Evolutionary conservation across 1,284 basidiomycete species (phyloP).

Genomic region (Cutaneotrichosporon mucoides): DNA sequence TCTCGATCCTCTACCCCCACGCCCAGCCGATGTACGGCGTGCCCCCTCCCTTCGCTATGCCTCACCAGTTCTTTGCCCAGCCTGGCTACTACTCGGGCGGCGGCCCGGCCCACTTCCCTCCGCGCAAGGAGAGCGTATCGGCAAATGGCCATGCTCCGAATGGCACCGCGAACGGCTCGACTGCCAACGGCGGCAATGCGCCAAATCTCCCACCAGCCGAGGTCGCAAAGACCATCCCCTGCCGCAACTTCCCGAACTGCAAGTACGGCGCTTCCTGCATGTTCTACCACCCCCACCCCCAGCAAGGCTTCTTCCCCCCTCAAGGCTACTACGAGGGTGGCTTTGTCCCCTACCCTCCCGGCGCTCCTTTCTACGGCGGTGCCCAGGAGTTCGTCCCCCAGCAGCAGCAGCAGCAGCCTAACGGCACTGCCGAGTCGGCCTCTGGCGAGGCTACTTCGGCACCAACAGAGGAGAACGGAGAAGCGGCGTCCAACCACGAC

Average conservation of each 20-base stretch:
- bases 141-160: constrained; percentile 4
- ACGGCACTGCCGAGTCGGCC: constrained; percentile 7
- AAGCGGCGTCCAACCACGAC: constrained; percentile 14
- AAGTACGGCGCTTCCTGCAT: constrained; percentile 44
- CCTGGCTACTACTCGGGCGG: constrained; percentile 27
- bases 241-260: constrained; percentile 55
- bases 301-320: constrained; percentile 15
- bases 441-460: constrained; percentile 1
- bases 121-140: constrained; percentile 15
- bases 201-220: constrained; percentile 85
- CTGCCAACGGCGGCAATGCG: constrained; percentile 31
- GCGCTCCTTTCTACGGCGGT: constrained; percentile 21
- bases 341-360: constrained; percentile 20
- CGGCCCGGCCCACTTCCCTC: constrained; percentile 5
- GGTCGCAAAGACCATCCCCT: constrained; percentile 86
- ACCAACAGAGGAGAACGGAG: constrained; percentile 5
- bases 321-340: constrained; percentile 11
- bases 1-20: constrained; percentile 45
- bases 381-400: constrained; percentile 26
- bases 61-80: constrained; percentile 38
- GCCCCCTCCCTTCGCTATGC: constrained; percentile 31
- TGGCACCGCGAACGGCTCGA: constrained; percentile 6
- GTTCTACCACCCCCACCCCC: constrained; percentile 40
- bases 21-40: constrained; percentile 38
- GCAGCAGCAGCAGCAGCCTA: not conserved